Base-by-base conservation (phyloP, 176 grass and related monocot genomes). In the Phragmites australis region DNA sequence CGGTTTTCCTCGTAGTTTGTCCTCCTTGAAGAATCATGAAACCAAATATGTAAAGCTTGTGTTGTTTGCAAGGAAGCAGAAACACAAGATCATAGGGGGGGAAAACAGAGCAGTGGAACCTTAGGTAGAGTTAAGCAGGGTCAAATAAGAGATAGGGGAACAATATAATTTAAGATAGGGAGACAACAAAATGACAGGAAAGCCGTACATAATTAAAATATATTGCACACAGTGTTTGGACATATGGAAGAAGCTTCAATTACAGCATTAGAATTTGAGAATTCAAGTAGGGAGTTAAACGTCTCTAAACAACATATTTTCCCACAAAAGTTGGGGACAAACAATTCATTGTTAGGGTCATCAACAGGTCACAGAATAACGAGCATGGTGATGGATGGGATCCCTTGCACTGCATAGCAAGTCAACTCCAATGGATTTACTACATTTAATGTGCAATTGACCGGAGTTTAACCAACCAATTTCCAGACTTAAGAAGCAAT, bases 1-100 rank as follows among this genome's bases (percentile, higher is more conserved):
- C 0, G 90, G 88, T 72, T 93, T 94, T 29, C 96, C 96, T 84
- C 87, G 79, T 34, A 99, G 44, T 88, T 95, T 94, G 52, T 95
- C 92, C 90, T 99, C 96, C 96, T 99, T 78, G 8, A 86, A 66
- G 29, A 89, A 73, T 77, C 43, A 81, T 21, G 4, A 75, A 70
- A 75, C 22, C 17, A 77, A 71, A 64, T 26, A 49, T 63, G 21
- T 64, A 65, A 85, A 54, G 34, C 39, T 63, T 76, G 25, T 65
- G 29, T 19, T 58, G 9, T 48, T 39, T 37, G 25, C 45, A 68
- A 61, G 18, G 25, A 73, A 59, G 22, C n/a, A 76, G 73, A 75
- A 81, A 43, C 45, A 77, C 67, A 48, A 89, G 45, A 83, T 79
- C 40, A 56, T 8, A 48, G 70, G 21, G 56, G 3, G 17, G 11